Evolutionary conservation across 2,329 filamentous ascomycete species (phyloP).

Genomic region (Lasiodiplodia sp.): DNA sequence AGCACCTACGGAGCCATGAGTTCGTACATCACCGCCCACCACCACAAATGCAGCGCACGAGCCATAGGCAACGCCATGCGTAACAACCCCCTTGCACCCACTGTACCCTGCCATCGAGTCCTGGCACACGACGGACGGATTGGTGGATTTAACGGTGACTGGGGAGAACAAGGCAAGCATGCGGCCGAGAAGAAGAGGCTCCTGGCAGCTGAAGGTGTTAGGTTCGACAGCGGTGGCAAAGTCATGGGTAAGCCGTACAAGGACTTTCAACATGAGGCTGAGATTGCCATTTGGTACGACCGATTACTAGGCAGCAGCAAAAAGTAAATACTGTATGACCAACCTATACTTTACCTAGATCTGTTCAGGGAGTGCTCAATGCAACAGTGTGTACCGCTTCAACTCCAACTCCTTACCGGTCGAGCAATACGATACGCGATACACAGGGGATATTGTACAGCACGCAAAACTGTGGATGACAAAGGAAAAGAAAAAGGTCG

Average conservation of each 20-base stretch:
- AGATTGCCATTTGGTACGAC: not conserved
- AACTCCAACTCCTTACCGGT: not conserved
- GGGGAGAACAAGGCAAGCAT: constrained; percentile 55
- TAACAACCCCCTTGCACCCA: constrained; percentile 44
- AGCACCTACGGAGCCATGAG: constrained; percentile 48
- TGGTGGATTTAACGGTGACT: constrained; percentile 59
- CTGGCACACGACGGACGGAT: constrained; percentile 39
- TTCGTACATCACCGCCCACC: constrained; percentile 39
- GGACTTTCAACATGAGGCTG: not conserved
- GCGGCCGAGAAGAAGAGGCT: constrained; percentile 51
- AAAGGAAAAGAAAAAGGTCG: not conserved
- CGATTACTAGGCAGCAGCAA: not conserved
- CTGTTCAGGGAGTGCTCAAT: not conserved
- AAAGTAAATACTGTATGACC: not conserved
- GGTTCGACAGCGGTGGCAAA: constrained; percentile 53
- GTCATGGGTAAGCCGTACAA: constrained; percentile 46
- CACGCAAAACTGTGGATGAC: not conserved
- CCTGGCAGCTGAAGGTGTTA: constrained; percentile 52
- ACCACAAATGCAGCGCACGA: constrained; percentile 37
- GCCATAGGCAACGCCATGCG: constrained; percentile 50
- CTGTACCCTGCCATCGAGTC: constrained; percentile 52
- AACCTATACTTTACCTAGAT: not conserved
- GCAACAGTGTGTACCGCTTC: not conserved
- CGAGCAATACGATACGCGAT: not conserved
- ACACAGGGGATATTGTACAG: not conserved